These are phyloP conservation scores for Sedum album DNA, from an alignment of 164 flowering plant species.

Conservation along the genomic window DNA sequence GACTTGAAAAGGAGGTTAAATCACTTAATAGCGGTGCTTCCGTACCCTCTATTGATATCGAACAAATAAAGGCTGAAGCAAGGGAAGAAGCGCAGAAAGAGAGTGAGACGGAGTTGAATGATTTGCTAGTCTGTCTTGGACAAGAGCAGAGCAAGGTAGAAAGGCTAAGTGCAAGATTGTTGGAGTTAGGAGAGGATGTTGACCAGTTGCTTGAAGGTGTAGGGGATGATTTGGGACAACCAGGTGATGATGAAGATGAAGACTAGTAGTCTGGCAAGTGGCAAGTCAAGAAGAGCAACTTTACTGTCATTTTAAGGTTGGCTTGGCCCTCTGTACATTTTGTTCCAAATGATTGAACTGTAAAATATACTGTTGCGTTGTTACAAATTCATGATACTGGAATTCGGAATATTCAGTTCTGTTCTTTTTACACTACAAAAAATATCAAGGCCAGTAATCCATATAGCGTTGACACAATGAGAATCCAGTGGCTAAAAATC, in stretches of 20 bases:
- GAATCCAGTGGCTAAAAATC: too few relatives aligned
- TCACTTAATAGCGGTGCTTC: conserved; percentile 41
- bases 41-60: not conserved
- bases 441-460: too few relatives aligned
- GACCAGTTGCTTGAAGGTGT: conserved; percentile 83
- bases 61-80: conserved; percentile 29
- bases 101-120: conserved; percentile 80
- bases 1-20: conserved; percentile 63
- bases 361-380: not conserved
- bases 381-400: not conserved
- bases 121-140: conserved; percentile 86
- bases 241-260: conserved; percentile 45
- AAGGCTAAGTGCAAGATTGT: conserved; percentile 56
- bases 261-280: not conserved
- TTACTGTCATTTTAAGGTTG: not conserved
- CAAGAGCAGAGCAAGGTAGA: conserved; percentile 96
- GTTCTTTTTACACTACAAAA: not conserved
- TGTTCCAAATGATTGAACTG: not conserved
- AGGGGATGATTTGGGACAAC: conserved; percentile 64
- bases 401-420: not conserved
- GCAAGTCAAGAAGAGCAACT: not conserved
- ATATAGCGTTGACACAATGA: not conserved
- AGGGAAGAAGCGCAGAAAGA: conserved; percentile 89
- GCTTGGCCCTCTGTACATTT: not conserved
- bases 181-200: conserved; percentile 84